Base-by-base conservation (phyloP, 2,329 filamentous ascomycete genomes). In the Pseudogymnoascus sp. region DNA sequence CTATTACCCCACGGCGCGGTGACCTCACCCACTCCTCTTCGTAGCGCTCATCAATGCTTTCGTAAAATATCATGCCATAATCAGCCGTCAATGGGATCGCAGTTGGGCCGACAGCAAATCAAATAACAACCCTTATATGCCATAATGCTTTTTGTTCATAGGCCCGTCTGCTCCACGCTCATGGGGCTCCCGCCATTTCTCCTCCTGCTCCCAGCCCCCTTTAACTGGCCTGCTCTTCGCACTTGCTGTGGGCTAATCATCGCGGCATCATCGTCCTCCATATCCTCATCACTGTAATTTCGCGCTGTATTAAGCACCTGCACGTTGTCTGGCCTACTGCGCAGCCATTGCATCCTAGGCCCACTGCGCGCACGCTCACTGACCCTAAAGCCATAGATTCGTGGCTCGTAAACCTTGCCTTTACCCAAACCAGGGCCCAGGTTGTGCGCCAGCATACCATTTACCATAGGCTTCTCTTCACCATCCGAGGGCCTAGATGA, bases 321-420 rank as follows among this genome's bases (percentile, higher is more conserved):
- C 61, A 96, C 80, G 70, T 96, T 85, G 11, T 80, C 79, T 0
- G 94, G 94, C 71, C 92, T 88, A 75, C 88, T 86, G 67, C 94
- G 85, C 68, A 99, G 78, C 94, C 94, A 99, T 73, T 92, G 92
- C 94, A 99, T 99, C 64, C 94, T 84, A 10, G 94, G 94, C 0
- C 94, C 94, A 24, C 90, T 92, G 67, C 89, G 85, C 41, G 94
- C 90, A 62, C 92, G 82, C 75, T 97, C 94, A 15, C 90, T 93
- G 21, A 99, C 94, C 64, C 89, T 85, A 78, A 99, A 99, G 29
- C 94, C 94, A 75, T 97, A 99, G 73, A 99, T 97, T 67, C 87
- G 89, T 63, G 94, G 92, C 72, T 97, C 91, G 76, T 97, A 97
- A 69, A 97, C 90, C 73, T 86, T 91, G 63, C 85, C 85, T 58